phyloP scores from a whole-genome alignment of 164 flowering plant species.

The Vitis rotundifolia region DNA sequence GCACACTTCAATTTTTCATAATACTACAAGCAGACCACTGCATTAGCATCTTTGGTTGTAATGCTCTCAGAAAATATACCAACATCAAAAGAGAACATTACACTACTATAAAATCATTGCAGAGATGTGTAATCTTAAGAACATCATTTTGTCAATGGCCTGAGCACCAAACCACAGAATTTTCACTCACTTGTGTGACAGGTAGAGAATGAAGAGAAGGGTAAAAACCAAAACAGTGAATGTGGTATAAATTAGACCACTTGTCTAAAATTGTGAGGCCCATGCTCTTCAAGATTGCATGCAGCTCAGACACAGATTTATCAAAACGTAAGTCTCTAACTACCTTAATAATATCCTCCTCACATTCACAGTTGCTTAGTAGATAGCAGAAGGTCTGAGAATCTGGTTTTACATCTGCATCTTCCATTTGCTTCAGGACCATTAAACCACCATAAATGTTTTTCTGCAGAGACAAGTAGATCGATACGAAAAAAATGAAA shows the following conservation, averaged over 20 bases:
- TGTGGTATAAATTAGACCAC: too few species aligned
- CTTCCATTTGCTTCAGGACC: slow-evolving; percentile 80
- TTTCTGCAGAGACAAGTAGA: slow-evolving; percentile 48
- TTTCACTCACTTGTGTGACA: too few species aligned
- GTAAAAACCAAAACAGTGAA: too few species aligned
- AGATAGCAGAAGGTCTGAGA: slow-evolving; percentile 72
- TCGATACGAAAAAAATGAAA: not conserved
- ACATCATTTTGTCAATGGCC: too few species aligned
- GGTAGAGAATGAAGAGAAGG: too few species aligned
- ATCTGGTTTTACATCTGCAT: slow-evolving; percentile 71
- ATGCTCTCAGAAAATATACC: not conserved
- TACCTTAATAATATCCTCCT: slow-evolving; percentile 80
- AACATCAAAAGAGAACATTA: not conserved
- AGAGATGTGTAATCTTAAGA: too few species aligned
- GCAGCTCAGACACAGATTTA: not conserved
- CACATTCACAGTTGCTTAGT: slow-evolving; percentile 46
- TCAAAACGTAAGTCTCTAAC: not conserved
- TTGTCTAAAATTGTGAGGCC: too few species aligned
- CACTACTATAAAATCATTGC: too few species aligned
- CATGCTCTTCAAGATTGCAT: too few species aligned
- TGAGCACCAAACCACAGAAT: too few species aligned
- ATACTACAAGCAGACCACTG: slow-evolving; percentile 48
- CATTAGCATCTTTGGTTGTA: not conserved
- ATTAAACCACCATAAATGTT: slow-evolving; percentile 41
- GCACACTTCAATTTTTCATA: slow-evolving; percentile 45